These are phyloP conservation scores for Solanum pennellii DNA, from an alignment of 257 asterid species.

Conservation along the genomic window DNA sequence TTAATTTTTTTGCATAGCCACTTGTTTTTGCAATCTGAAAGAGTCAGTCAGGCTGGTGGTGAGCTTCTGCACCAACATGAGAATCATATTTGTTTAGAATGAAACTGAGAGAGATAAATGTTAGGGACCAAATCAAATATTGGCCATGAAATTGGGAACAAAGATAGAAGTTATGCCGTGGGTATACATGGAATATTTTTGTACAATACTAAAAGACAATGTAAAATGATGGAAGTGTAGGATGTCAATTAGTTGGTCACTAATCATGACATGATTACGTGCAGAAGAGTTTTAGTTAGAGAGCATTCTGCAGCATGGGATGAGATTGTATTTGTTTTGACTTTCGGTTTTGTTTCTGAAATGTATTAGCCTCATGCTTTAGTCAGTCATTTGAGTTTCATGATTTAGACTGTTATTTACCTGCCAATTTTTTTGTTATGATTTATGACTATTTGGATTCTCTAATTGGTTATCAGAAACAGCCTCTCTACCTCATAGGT, in stretches of 20 bases:
- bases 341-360: background rate
- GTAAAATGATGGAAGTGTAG: background rate
- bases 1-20: background rate
- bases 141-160: background rate
- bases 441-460: background rate
- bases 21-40: background rate
- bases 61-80: background rate
- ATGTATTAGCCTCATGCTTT: background rate
- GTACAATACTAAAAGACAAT: background rate
- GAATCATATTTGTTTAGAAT: background rate
- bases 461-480: background rate
- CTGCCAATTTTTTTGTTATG: background rate
- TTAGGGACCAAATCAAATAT: background rate
- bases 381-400: background rate
- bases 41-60: background rate
- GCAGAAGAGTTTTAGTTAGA: background rate
- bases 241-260: background rate
- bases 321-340: background rate
- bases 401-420: background rate
- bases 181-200: background rate
- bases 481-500: background rate
- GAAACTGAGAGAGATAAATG: background rate
- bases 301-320: background rate
- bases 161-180: background rate
- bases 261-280: background rate